Evolutionary conservation across 129 eudicot genomes (phyloP), one percentile per base, ranked within the genome.

Genomic region (Deinandra increscens): DNA sequence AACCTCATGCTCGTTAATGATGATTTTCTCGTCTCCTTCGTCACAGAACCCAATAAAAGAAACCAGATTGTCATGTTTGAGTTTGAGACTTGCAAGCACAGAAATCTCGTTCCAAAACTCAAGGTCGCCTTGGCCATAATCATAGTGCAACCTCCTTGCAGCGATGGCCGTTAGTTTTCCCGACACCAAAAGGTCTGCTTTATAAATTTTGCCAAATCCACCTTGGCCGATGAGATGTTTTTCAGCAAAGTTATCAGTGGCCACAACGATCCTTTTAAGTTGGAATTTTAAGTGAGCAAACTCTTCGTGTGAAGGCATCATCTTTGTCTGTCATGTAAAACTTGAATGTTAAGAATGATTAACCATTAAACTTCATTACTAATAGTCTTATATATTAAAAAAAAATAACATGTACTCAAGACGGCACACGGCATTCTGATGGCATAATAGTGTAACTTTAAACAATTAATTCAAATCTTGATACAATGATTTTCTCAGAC

Each of bases 91-190:
- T 4, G 18, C 18, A 68, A 34, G 60, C 17, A 68, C 33, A 0
- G 43, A 48, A 17, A 51, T 11, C 43, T 68, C 44, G 0, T 34
- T 65, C 66, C 66, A 61, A 36, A 61, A 61, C 46, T 61, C 46
- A 6, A 61, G 2, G 23, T 61, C 46, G 42, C 13, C 66, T 61
- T 61, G 66, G 46, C 66, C 66, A 7, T 36, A 61, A 7, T 37
- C 66, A 61, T 14, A 61, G 46, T 61, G 66, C 12, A 61, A 14
- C 45, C 46, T 61, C 26, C 46, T 36, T 6, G 66, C 66, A 15
- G 7, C 66, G 26, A 61, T 61, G 0, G 3, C 9, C 0, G 46
- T 36, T 36, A 2, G 14, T 15, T 34, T 7, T 17, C 46, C 46
- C 0, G 31, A 15, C 31, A 17, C 9, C 5, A n/a, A 0, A 3